Base-by-base conservation (phyloP, 768 basidiomycete genomes). In the Lentinula raphanica region DNA sequence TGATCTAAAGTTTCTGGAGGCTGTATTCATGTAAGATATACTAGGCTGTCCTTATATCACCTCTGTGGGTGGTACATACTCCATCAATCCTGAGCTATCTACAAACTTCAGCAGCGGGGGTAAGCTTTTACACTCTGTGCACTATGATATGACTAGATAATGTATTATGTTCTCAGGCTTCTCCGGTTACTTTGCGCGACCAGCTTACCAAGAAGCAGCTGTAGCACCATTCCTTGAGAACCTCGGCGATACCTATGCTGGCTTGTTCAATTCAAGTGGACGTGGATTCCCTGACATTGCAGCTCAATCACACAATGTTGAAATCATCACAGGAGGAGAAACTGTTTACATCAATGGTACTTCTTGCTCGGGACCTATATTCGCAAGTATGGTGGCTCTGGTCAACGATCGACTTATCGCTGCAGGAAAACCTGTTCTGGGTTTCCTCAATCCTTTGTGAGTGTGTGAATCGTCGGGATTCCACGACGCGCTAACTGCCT, bases 371-470 rank as follows among this genome's bases (percentile, higher is more conserved):
- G 50, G 75, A 15, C 81, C 80, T 27, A 72, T 76, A 0, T 78
- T 84, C 59, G 74, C 79, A 0, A 71, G 72, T 42, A 65, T 81
- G 56, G 65, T 81, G 19, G 66, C 76, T 2, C 71, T 81, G 62
- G 63, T 82, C 38, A 79, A 81, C 50, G 77, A 81, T 49, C 70
- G 71, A 0, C 70, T 75, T 5, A 54, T 77, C 5, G 66, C 56
- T 6, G 68, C 64, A 0, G 71, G 71, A 0, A 69, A 68, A 53
- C 55, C 64, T 17, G n/a, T 72, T 11, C 64, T 81, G 9, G 79
- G 79, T 1, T 78, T 78, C 58, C 66, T 80, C 53, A 79, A 79
- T 60, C 78, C 76, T 1, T 71, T 76, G 59, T 61, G n/a, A 21
- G 60, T 59, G 23, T 15, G 31, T 9, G 42, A 11, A 9, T 25